Percentiles rank a stretch among this genome's conserved stretches.
These are phyloP conservation scores for Dactylellina sp. DNA, from an alignment of 2,329 filamentous ascomycete species.

Conservation along the genomic window DNA sequence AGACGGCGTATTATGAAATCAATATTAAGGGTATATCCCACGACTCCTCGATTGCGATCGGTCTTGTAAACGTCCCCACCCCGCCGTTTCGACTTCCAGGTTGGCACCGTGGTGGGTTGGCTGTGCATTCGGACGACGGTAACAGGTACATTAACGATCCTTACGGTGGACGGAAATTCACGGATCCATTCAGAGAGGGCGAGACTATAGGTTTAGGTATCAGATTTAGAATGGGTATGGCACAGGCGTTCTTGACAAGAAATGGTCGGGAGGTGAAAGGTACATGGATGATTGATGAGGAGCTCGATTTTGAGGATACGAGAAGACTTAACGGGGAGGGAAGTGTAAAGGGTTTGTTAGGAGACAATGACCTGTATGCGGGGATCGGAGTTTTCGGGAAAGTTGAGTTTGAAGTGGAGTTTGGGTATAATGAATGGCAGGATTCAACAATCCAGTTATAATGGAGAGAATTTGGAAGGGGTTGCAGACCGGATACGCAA, in stretches of 20 bases:
- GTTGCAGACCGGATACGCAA: neutral
- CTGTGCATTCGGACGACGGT: conserved; percentile 83
- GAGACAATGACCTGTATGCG: conserved; percentile 76
- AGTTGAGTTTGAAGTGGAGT: conserved; percentile 67
- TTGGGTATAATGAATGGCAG: conserved; percentile 64
- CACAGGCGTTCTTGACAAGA: conserved; percentile 76
- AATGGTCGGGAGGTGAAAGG: conserved; percentile 71
- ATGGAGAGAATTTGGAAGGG: neutral
- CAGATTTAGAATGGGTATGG: conserved; percentile 66
- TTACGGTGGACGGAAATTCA: conserved; percentile 78
- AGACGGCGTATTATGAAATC: conserved; percentile 79
- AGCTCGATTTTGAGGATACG: conserved; percentile 69
- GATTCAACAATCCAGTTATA: conserved; percentile 49
- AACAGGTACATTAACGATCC: conserved; percentile 79
- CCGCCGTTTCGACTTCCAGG: conserved; percentile 81
- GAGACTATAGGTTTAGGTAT: conserved; percentile 80
- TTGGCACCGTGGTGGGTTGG: conserved; percentile 81
- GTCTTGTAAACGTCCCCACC: conserved; percentile 79
- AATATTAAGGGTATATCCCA: conserved; percentile 67
- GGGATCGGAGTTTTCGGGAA: conserved; percentile 77
- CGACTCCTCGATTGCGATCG: conserved; percentile 72
- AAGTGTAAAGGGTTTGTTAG: conserved; percentile 73
- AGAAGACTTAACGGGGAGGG: conserved; percentile 36
- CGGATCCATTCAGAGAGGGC: conserved; percentile 72
- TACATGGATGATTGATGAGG: conserved; percentile 80